Base-by-base conservation (phyloP, 2,329 filamentous ascomycete genomes). In the Iodosphaeria phyllophila region DNA sequence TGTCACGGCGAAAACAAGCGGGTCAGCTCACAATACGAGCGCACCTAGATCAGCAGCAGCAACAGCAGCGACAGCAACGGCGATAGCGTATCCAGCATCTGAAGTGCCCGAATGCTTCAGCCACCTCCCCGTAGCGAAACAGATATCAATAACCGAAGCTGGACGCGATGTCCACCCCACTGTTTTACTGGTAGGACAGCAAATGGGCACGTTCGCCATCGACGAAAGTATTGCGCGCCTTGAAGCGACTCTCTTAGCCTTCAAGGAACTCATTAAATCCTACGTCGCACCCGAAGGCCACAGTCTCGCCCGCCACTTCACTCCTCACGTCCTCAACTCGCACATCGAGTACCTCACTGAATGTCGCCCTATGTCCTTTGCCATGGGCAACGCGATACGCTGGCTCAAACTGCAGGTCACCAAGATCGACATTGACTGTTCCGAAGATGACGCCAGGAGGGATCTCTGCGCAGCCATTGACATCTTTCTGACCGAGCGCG, bases 331-430 rank as follows among this genome's bases (percentile, higher is more conserved):
- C 34, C 70, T 98, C 30, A 89, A 83, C 41, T 80, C 84, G 18
- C 89, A 98, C 51, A 93, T 98, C 42, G 83, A 91, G 35, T 93
- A 91, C 44, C 65, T 98, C 31, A 79, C 80, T 31, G 82, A 82
- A 36, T 93, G 84, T 43, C 74, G 89, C n/a, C 84, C 89, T 17
- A 78, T 98, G 52, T 91, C 80, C 36, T 89, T 92, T 50, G 82
- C 80, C 32, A 92, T 95, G 74, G 89, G 89, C 31, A 98, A 95
- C 47, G 83, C 83, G 18, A 92, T 98, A 44, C 71, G 89, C 27
- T 86, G 83, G 62, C 64, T 98, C 24, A 98, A 98, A 57, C 69
- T 92, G 23, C 71, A 82, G 41, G 86, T 98, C 43, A 77, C 80
- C 40, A 82, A 82, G 38, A 74, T 93, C 30, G 83, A 93, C 40